phyloP scores from a whole-genome alignment of 192 early-diverging fungal genomes.

The Diversispora epigaea region DNA sequence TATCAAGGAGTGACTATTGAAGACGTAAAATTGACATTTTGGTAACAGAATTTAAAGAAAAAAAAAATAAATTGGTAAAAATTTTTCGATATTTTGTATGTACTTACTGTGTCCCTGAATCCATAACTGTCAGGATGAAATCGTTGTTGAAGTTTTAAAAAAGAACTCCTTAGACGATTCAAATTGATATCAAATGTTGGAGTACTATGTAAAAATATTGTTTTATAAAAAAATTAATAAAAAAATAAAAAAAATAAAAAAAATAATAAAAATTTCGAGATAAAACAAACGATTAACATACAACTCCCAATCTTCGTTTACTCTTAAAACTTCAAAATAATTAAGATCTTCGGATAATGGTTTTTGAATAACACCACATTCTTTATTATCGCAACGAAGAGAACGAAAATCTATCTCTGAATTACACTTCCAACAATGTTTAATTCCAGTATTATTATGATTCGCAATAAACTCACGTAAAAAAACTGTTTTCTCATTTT shows the following conservation, averaged over 20 bases:
- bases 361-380: constrained; percentile 62
- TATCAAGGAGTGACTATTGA: neutral
- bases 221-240: too few relatives aligned
- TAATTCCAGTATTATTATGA: neutral
- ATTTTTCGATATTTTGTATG: constrained; percentile 11
- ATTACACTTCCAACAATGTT: constrained; percentile 66
- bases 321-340: constrained; percentile 62
- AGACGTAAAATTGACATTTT: neutral
- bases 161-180: constrained; percentile 58
- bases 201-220: constrained; percentile 40
- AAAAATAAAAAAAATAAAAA: neutral
- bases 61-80: neutral
- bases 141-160: constrained; percentile 73
- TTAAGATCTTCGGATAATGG: constrained; percentile 44
- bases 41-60: neutral
- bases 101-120: constrained; percentile 54
- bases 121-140: constrained; percentile 87
- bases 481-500: too few relatives aligned
- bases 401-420: constrained; percentile 40
- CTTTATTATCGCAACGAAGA: constrained; percentile 58
- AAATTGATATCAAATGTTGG: constrained; percentile 69
- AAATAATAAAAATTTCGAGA: neutral
- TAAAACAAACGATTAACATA: constrained; percentile 1
- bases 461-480: too few relatives aligned
- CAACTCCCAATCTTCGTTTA: constrained; percentile 5